These are phyloP conservation scores for Neonectria neomacrospora DNA, from an alignment of 2,329 filamentous ascomycete genomes.

Conservation along the genomic window DNA sequence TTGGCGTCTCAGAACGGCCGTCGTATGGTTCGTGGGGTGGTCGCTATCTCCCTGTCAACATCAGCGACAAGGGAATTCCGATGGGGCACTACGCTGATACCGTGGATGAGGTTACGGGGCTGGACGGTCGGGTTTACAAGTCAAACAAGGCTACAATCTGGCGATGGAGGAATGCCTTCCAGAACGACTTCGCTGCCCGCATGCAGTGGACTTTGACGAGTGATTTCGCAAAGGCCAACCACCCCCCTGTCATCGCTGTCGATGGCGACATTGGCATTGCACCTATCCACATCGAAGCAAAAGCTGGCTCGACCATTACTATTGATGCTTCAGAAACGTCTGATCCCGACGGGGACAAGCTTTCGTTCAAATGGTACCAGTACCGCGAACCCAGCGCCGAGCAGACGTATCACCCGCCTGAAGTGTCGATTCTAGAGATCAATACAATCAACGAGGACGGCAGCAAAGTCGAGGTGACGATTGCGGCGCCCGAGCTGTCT, in stretches of 20 bases:
- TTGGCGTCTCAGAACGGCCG: conserved; percentile 58
- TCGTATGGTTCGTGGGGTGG: conserved; percentile 62
- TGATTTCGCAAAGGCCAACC: conserved; percentile 52
- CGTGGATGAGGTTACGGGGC: conserved; percentile 41
- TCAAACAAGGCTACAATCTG: conserved; percentile 53
- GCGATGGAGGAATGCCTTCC: conserved; percentile 55
- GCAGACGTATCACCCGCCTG: conserved; percentile 42
- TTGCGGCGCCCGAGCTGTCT: conserved; percentile 21
- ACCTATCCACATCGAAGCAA: conserved; percentile 52
- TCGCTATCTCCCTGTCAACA: conserved; percentile 52
- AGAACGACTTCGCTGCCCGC: conserved; percentile 56
- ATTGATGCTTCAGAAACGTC: conserved; percentile 59
- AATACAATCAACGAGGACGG: conserved; percentile 15
- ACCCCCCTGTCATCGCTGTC: conserved; percentile 57
- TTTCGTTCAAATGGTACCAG: conserved; percentile 63
- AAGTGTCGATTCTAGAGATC: conserved; percentile 19
- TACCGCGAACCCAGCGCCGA: conserved; percentile 53
- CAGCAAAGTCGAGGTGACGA: conserved; percentile 17
- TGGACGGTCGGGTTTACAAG: conserved; percentile 40
- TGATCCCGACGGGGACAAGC: conserved; percentile 56
- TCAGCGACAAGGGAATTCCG: conserved; percentile 32
- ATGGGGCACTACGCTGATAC: conserved; percentile 40
- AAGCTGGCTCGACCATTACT: conserved; percentile 52
- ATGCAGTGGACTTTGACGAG: conserved; percentile 53
- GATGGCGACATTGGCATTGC: conserved; percentile 53